Evolutionary conservation across 2,329 filamentous ascomycete species (phyloP), one percentile per base, ranked within the genome.

Genomic region (Fusarium guadeloupense): DNA sequence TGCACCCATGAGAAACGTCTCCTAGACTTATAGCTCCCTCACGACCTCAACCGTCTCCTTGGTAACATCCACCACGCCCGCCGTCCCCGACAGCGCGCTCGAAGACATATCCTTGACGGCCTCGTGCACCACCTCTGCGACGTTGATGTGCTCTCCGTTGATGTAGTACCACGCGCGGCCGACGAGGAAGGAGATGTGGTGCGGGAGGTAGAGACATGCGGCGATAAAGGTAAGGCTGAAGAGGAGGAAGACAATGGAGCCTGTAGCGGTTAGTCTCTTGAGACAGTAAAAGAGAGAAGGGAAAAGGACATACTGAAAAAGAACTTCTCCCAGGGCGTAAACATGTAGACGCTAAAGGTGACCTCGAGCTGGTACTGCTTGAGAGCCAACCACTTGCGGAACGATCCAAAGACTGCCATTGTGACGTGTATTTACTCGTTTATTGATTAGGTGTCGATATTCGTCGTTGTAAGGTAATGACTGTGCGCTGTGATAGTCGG

Each of bases 311-410:
- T 85, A 98, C 95, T 98, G 79, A 98, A 96, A 70, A 97, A 89
- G 78, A 97, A 94, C 77, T 97, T 97, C 82, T 99, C 95, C 46
- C 90, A 93, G 2, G 93, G 90, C 31, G 93, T 97, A 70, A 97
- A 89, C 91, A 99, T 98, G 83, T 99, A 98, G 21, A 98, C 85
- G 59, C 91, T 90, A 78, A 96, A 95, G 12, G 94, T 97, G 75
- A 98, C 94, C 80, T 99, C 95, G 75, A 98, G 93, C 82, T 98
- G 95, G 82, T 98, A 97, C 75, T 93, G 89, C 84, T 99, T 99
- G 77, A 93, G 86, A 77, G 93, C 89, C 67, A 98, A 83, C 92
- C 93, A 97, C 76, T 89, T 88, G 65, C 91, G 85, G 70, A 96
- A 83, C 39, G 78, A 75, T 64, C 81, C 78, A 68, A 83, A 69